phyloP scores from a whole-genome alignment of 2,329 filamentous ascomycete genomes.

The Phaeophleospora eucalypticola region DNA sequence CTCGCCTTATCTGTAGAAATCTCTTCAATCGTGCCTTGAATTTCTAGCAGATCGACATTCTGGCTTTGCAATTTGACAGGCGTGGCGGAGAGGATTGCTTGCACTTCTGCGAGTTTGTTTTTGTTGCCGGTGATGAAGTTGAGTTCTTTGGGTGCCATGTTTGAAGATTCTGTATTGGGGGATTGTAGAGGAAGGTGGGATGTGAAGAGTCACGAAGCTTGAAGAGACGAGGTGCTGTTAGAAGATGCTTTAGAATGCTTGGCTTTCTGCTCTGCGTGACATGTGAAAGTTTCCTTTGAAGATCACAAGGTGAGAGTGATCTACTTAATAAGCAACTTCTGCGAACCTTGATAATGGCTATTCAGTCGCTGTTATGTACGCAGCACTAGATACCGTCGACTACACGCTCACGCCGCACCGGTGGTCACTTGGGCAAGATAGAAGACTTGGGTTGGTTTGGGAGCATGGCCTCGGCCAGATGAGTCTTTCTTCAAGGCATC shows the following conservation, averaged over 20 bases:
- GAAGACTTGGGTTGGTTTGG: too few species aligned
- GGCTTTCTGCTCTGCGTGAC: neutral
- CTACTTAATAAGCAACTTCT: neutral
- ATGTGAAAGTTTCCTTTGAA: neutral
- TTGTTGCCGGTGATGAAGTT: constrained; percentile 97
- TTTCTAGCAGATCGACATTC: constrained; percentile 75
- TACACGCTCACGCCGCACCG: too few species aligned
- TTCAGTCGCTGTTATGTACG: too few species aligned
- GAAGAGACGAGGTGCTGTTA: neutral
- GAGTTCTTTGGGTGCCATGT: constrained; percentile 48
- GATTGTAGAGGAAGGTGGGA: constrained; percentile 1
- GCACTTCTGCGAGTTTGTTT: constrained; percentile 88
- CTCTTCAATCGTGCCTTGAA: constrained; percentile 89
- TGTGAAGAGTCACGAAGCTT: neutral
- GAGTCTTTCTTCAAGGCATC: constrained; percentile 1
- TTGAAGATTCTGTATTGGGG: neutral
- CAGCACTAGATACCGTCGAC: too few species aligned
- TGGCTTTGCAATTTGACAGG: constrained; percentile 68
- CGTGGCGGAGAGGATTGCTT: constrained; percentile 72
- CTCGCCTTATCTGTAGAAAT: constrained; percentile 85
- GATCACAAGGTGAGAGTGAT: neutral
- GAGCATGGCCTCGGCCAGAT: too few species aligned
- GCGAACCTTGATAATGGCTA: too few species aligned
- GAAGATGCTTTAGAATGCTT: too few species aligned
- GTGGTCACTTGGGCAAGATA: too few species aligned